A percentile compares a stretch with the other conserved stretches of the same genome.
phyloP scores from a whole-genome alignment of 148 eudicot species.

The Suaeda aralocaspica region DNA sequence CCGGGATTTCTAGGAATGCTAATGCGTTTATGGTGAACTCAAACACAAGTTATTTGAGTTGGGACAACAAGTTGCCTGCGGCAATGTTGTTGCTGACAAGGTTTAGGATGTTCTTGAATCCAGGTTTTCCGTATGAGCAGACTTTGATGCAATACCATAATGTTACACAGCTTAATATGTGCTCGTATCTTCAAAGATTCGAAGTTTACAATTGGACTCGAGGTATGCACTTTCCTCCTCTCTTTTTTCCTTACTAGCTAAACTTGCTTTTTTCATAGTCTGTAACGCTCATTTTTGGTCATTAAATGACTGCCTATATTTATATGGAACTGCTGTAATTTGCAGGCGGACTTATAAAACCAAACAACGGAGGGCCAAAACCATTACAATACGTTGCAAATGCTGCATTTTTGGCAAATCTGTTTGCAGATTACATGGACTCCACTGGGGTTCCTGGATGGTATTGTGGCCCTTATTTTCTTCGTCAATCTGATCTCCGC shows the following conservation, averaged over 20 bases:
- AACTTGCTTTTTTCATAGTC: too few relatives aligned
- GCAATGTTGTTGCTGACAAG: slow-evolving; percentile 67
- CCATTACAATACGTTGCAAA: slow-evolving; percentile 70
- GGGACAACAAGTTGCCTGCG: slow-evolving; percentile 78
- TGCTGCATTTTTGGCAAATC: slow-evolving; percentile 65
- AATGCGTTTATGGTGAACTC: slow-evolving; percentile 41
- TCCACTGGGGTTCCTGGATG: slow-evolving; percentile 60
- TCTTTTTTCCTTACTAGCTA: neutral
- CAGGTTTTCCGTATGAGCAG: slow-evolving; percentile 72
- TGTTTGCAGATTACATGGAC: slow-evolving; percentile 68
- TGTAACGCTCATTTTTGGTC: too few relatives aligned
- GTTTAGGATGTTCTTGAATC: slow-evolving; percentile 60
- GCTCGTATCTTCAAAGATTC: slow-evolving; percentile 53
- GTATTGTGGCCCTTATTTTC: slow-evolving; percentile 54
- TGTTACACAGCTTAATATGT: slow-evolving; percentile 60
- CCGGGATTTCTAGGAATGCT: slow-evolving; percentile 40
- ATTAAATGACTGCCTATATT: too few relatives aligned
- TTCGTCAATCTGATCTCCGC: slow-evolving; percentile 33
- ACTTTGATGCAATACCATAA: slow-evolving; percentile 56
- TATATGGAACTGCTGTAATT: neutral
- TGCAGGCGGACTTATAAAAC: slow-evolving; percentile 66
- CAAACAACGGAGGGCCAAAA: slow-evolving; percentile 49
- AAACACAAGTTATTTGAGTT: slow-evolving; percentile 56
- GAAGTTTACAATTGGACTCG: slow-evolving; percentile 54
- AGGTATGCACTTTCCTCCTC: slow-evolving; percentile 34